Percentiles rank a stretch among this genome's conserved stretches.
phyloP scores from a whole-genome alignment of 164 flowering plant genomes.

The Vitis amurensis region DNA sequence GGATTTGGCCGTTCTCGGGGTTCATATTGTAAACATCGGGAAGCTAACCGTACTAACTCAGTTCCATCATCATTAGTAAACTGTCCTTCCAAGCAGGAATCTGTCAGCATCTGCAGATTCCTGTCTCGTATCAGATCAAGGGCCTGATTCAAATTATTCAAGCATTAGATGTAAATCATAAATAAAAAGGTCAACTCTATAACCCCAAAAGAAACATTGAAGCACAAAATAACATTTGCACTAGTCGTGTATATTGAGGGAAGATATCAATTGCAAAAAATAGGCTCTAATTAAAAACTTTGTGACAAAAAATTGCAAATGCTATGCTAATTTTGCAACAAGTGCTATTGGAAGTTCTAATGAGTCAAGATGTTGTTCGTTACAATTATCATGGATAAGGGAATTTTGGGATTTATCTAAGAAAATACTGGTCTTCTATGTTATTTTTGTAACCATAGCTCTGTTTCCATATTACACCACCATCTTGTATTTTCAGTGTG shows the following conservation, averaged over 20 bases:
- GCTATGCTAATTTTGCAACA: too few species aligned
- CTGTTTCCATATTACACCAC: neutral
- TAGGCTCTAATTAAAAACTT: neutral
- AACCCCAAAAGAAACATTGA: neutral
- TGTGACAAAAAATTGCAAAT: neutral
- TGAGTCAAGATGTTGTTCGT: too few species aligned
- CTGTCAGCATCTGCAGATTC: slow-evolving; percentile 59
- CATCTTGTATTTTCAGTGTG: neutral
- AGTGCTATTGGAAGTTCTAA: too few species aligned
- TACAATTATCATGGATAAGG: too few species aligned
- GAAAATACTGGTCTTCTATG: too few species aligned
- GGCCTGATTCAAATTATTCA: slow-evolving; percentile 40
- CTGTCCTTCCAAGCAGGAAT: slow-evolving; percentile 69
- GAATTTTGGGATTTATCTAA: too few species aligned
- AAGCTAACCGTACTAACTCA: slow-evolving; percentile 59
- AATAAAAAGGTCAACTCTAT: too few species aligned
- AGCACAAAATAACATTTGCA: neutral
- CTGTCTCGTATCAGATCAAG: slow-evolving; percentile 62
- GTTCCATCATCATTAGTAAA: slow-evolving; percentile 57
- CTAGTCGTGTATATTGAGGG: neutral
- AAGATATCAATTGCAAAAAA: neutral
- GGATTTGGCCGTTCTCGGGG: slow-evolving; percentile 63
- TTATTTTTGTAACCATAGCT: too few species aligned
- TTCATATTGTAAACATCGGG: slow-evolving; percentile 63
- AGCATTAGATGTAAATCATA: neutral